Evolutionary conservation across 2,329 filamentous ascomycete genomes (phyloP).

Genomic region (Ascochyta lentis): DNA sequence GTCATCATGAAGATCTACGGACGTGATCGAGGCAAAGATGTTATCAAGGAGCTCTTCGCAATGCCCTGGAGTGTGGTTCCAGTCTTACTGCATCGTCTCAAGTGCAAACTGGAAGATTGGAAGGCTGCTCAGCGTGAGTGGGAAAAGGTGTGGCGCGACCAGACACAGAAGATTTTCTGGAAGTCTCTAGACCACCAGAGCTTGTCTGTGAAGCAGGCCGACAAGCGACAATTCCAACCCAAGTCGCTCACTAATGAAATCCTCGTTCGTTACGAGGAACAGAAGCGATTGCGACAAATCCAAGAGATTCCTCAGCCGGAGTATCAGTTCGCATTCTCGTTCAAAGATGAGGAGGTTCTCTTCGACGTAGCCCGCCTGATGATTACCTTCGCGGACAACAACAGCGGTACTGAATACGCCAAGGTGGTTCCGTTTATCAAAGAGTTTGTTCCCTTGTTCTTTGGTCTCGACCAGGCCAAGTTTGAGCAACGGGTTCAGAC

Average conservation of each 20-base stretch:
- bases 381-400: slow-evolving; percentile 53
- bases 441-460: slow-evolving; percentile 59
- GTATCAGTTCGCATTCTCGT: slow-evolving; percentile 78
- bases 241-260: slow-evolving; percentile 92
- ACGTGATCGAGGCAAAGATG: slow-evolving; percentile 78
- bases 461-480: slow-evolving; percentile 57
- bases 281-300: slow-evolving; percentile 73
- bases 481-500: slow-evolving; percentile 71
- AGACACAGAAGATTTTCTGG: slow-evolving; percentile 93
- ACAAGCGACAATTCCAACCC: slow-evolving; percentile 89
- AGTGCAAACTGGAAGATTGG: slow-evolving; percentile 98
- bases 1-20: slow-evolving; percentile 98
- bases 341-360: slow-evolving; percentile 65
- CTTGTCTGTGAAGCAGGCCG: slow-evolving; percentile 82
- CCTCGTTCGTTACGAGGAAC: slow-evolving; percentile 90
- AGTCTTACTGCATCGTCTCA: slow-evolving; percentile 84
- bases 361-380: slow-evolving; percentile 56
- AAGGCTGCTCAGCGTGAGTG: slow-evolving; percentile 95
- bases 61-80: slow-evolving; percentile 88
- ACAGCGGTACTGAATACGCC: slow-evolving; percentile 52
- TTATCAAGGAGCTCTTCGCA: slow-evolving; percentile 85
- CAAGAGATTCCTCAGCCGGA: slow-evolving; percentile 65
- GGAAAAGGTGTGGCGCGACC: slow-evolving; percentile 98
- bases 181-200: slow-evolving; percentile 97
- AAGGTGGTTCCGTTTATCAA: slow-evolving; percentile 56